Percentiles rank a stretch among this genome's conserved stretches.
These are phyloP conservation scores for Teratosphaeria nubilosa DNA, from an alignment of 2,329 filamentous ascomycete genomes.

Conservation along the genomic window DNA sequence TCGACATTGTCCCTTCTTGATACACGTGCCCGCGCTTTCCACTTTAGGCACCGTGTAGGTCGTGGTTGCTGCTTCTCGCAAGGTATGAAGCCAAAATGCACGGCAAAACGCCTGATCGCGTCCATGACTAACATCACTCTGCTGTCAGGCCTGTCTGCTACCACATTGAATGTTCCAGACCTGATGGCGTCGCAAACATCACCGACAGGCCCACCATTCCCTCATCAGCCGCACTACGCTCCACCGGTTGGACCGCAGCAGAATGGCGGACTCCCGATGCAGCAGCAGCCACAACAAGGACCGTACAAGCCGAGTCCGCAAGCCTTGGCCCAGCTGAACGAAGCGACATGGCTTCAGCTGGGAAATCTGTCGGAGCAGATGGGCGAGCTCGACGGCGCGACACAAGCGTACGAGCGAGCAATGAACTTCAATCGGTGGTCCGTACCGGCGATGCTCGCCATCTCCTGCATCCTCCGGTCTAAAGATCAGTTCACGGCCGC, in stretches of 20 bases:
- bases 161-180: background rate
- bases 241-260: slow-evolving; percentile 54
- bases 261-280: slow-evolving; percentile 42
- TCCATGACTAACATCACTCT: background rate
- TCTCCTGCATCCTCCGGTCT: slow-evolving; percentile 80
- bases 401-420: slow-evolving; percentile 82
- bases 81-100: background rate
- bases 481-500: slow-evolving; percentile 91
- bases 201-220: slow-evolving; percentile 55
- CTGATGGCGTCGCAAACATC: slow-evolving; percentile 49
- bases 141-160: background rate
- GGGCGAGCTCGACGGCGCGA: slow-evolving; percentile 79
- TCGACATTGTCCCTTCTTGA: background rate
- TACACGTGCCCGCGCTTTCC: slow-evolving; percentile 1
- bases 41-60: background rate
- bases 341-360: slow-evolving; percentile 83
- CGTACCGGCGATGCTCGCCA: slow-evolving; percentile 83
- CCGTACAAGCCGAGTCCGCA: slow-evolving; percentile 39
- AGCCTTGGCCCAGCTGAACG: slow-evolving; percentile 69
- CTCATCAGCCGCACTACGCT: slow-evolving; percentile 57
- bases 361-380: slow-evolving; percentile 80
- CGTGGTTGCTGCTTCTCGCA: background rate
- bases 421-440: slow-evolving; percentile 81
- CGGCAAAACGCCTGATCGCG: background rate
- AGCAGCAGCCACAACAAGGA: slow-evolving; percentile 32